phyloP scores from a whole-genome alignment of 2,329 filamentous ascomycete genomes.

The Graphilbum sp. region DNA sequence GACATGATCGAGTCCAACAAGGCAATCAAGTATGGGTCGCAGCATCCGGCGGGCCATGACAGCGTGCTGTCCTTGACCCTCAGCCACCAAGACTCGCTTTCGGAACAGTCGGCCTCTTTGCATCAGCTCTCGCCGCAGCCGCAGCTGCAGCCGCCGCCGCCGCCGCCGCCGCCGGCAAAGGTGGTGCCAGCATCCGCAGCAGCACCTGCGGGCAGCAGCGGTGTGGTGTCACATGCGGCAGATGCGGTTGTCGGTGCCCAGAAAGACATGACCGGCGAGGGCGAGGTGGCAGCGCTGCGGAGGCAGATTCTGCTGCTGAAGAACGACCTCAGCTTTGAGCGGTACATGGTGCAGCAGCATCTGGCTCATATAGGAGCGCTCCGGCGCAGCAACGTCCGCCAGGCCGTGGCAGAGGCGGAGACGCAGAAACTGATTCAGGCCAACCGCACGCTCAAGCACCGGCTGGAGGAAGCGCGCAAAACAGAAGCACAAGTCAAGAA shows the following conservation, averaged over 20 bases:
- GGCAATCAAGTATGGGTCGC: conserved; percentile 36
- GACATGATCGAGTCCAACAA: conserved; percentile 46
- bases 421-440: conserved; percentile 66
- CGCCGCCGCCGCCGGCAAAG: not conserved
- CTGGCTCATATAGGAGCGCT: conserved; percentile 67
- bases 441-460: conserved; percentile 56
- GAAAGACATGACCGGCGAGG: no score
- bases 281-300: conserved; percentile 43
- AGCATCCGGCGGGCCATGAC: conserved; percentile 39
- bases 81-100: conserved; percentile 29
- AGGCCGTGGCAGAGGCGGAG: conserved; percentile 66
- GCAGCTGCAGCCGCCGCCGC: not conserved
- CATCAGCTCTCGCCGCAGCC: not conserved
- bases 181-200: not conserved
- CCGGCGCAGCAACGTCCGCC: conserved; percentile 55
- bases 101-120: conserved; percentile 16
- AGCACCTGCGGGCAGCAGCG: no score
- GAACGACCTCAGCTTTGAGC: conserved; percentile 70
- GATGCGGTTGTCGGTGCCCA: no score
- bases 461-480: conserved; percentile 57
- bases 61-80: conserved; percentile 37
- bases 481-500: conserved; percentile 53
- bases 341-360: conserved; percentile 71
- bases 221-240: no score
- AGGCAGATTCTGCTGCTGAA: conserved; percentile 59